Conservation (phyloP, 2,329 filamentous ascomycete species). For the Epichloe elymi region DNA sequence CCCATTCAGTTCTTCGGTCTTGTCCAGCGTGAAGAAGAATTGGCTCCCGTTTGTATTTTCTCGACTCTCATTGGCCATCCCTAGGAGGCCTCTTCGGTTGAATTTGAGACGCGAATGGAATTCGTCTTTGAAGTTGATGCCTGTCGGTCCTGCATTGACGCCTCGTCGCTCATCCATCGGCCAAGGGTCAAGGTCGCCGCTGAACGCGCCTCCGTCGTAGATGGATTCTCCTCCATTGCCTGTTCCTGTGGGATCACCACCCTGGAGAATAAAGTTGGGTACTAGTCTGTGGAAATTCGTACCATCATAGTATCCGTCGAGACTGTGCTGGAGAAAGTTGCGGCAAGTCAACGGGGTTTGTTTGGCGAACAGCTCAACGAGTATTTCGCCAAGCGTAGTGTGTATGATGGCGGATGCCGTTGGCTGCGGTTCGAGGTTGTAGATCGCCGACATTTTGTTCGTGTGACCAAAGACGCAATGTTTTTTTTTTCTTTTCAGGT, state of each 20-base stretch:
- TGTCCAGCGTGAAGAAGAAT: slow-evolving; percentile 89
- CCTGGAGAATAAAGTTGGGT: slow-evolving; percentile 85
- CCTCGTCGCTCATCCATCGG: slow-evolving; percentile 53
- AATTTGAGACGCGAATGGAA: slow-evolving; percentile 87
- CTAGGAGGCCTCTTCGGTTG: slow-evolving; percentile 77
- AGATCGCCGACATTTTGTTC: slow-evolving; percentile 69
- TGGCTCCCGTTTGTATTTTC: slow-evolving; percentile 82
- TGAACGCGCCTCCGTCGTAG: slow-evolving; percentile 70
- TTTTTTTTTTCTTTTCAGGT: too few relatives aligned
- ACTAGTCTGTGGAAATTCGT: slow-evolving; percentile 91
- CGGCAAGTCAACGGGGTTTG: slow-evolving; percentile 84
- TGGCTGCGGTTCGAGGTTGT: slow-evolving; percentile 89
- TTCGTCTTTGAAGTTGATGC: slow-evolving; percentile 64
- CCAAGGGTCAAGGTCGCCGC: slow-evolving; percentile 59
- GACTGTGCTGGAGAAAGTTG: slow-evolving; percentile 89
- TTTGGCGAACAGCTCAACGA: slow-evolving; percentile 87
- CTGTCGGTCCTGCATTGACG: slow-evolving; percentile 43
- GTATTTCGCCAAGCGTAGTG: slow-evolving; percentile 79
- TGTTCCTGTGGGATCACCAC: slow-evolving; percentile 86
- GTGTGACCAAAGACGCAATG: neutral
- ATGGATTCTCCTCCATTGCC: slow-evolving; percentile 87
- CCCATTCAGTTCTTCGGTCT: slow-evolving; percentile 70
- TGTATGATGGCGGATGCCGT: slow-evolving; percentile 85
- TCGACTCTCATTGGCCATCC: slow-evolving; percentile 84
- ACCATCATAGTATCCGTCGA: slow-evolving; percentile 90